Base-by-base conservation (phyloP, 345 rosid species). In the Ceriops tagal region DNA sequence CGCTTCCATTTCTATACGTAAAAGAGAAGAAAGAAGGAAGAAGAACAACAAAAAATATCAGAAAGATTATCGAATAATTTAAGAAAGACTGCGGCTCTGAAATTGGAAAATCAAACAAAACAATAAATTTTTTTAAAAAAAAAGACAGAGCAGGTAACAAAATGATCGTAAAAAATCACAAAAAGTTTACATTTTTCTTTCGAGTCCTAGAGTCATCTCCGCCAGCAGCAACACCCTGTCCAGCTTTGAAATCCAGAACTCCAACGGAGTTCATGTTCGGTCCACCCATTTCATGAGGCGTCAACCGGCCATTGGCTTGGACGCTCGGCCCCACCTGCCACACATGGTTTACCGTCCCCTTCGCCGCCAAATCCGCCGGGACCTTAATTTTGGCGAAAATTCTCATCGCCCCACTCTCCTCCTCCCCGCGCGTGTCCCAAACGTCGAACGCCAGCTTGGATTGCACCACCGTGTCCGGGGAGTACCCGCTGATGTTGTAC, bases 321-420 rank as follows among this genome's bases (percentile, higher is more conserved):
- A 86, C 87, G 16, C 70, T 59, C 18, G 84, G 73, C 7, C 97
- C 95, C 28, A 88, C 86, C 73, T 93, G 97, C 98, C 98, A 93
- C 19, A 91, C 91, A 66, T 89, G 96, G 71, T 89, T 88, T 70
- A 91, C 65, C 34, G 62, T 61, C 9, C 79, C 79, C 59, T 65
- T 80, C 61, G 76, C 72, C 20, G 78, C 80, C 64, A 70, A 61
- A 15, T 79, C 77, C 6, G 62, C 75, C 60, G 86, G 88, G 30
- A 93, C 85, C 73, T 88, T 91, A 53, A 89, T 60, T 15, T 83
- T 75, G 9, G 88, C 89, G 64, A 35, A 85, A 18, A 93, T 77
- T 28, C 67, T 78, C 64, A 82, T 66, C 8, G 61, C 71, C 7
- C 87, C 92, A 20, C 24, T 21, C 22, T 30, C 78, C 3, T 73